Base-by-base conservation (phyloP, 1,284 basidiomycete genomes). In the Singerocomus inundabilis region DNA sequence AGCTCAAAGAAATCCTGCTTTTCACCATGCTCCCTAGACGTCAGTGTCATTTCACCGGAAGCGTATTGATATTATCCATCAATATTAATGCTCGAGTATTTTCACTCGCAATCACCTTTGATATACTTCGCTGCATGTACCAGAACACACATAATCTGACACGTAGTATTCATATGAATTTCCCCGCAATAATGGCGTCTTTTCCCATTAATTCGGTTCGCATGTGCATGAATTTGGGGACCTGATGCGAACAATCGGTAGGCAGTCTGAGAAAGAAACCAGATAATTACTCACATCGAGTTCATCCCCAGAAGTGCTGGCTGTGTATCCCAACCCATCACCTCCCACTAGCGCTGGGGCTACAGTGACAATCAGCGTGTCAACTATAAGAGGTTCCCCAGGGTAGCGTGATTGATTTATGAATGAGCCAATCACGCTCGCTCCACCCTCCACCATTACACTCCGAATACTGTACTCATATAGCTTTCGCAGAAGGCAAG, bases 361-460 rank as follows among this genome's bases (percentile, higher is more conserved):
- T 26, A 92, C 79, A 3, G 93, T 97, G 34, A 96, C 72, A 39
- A 97, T 79, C 30, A 96, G 68, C 24, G 77, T 76, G 63, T 96
- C 87, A 5, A 94, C 47, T 12, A 54, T 29, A 21, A 54, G 51
- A 13, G 51, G 43, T 34, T 46, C 51, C n/a, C 39, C 40, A 5
- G 44, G 35, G 33, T 7, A 4, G n/a, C 48, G 45, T 35, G 51
- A 42, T 37, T 48, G 54, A 42, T 50, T 47, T 18, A 97, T 72
- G 69, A 96, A 93, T 2, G 88, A 84, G 15, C 79, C 75, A 49
- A 99, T 93, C 51, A 98, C 78, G 5, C 74, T 71, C 5, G 92
- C 89, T 15, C 96, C 96, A 45, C 96, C 96, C 73, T 99, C 96
- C 10, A 98, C 88, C 96, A 99, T 99, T 46, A 98, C 73, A 4